A percentile compares a stretch with the other conserved stretches of the same genome.
These are phyloP conservation scores for Fusarium hostae DNA, from an alignment of 2,329 filamentous ascomycete species.

Conservation along the genomic window DNA sequence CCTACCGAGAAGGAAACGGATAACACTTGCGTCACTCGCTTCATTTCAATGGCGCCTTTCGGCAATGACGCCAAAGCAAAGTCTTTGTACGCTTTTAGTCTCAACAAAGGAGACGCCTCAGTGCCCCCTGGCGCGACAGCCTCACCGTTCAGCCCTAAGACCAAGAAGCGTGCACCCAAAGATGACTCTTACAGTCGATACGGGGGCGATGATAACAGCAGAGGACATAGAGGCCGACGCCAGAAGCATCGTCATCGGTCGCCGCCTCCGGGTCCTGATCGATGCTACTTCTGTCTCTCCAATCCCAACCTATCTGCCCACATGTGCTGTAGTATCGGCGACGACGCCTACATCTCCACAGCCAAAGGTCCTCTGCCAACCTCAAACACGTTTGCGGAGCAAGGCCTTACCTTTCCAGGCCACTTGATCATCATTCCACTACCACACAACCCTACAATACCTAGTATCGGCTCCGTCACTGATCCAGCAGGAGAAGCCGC, in stretches of 20 bases:
- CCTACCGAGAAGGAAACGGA: slow-evolving; percentile 59
- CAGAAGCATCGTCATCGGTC: slow-evolving; percentile 59
- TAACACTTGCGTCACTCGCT: slow-evolving; percentile 77
- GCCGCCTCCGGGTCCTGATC: slow-evolving; percentile 75
- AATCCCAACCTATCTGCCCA: slow-evolving; percentile 87
- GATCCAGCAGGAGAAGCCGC: slow-evolving; percentile 64
- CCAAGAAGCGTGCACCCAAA: slow-evolving; percentile 66
- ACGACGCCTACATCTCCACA: slow-evolving; percentile 88
- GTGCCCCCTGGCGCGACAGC: slow-evolving; percentile 78
- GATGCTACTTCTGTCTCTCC: slow-evolving; percentile 96
- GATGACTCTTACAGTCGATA: slow-evolving; percentile 67
- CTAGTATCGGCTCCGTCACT: slow-evolving; percentile 68
- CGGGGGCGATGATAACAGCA: slow-evolving; percentile 57
- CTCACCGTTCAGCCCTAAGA: slow-evolving; percentile 72
- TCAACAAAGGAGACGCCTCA: slow-evolving; percentile 72
- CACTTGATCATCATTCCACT: slow-evolving; percentile 94
- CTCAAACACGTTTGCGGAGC: slow-evolving; percentile 70
- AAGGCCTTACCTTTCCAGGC: slow-evolving; percentile 78
- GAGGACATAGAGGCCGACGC: slow-evolving; percentile 56
- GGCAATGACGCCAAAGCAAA: slow-evolving; percentile 83
- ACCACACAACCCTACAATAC: slow-evolving; percentile 80
- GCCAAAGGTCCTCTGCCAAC: slow-evolving; percentile 90
- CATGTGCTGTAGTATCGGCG: slow-evolving; percentile 89
- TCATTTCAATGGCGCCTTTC: slow-evolving; percentile 86
- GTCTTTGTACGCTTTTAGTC: slow-evolving; percentile 79